phyloP scores from a whole-genome alignment of 1,139 yeast genomes.

The Trichomonascaceae sp. region DNA sequence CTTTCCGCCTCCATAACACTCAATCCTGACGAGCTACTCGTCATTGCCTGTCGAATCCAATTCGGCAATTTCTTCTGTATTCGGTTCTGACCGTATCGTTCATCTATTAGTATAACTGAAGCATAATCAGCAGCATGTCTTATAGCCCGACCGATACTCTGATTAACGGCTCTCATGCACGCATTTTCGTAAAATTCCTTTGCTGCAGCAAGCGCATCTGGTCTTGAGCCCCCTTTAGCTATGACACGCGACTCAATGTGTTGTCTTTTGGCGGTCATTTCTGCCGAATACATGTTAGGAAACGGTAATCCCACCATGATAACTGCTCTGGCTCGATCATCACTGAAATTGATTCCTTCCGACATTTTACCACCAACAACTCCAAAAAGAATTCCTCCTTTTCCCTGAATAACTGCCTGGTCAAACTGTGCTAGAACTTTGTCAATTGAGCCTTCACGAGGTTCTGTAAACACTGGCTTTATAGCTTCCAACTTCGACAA shows the following conservation, averaged over 20 bases:
- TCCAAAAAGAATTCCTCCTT: conserved; percentile 68
- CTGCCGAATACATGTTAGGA: conserved; percentile 82
- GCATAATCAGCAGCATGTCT: conserved; percentile 81
- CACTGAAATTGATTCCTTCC: conserved; percentile 90
- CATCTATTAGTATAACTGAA: conserved; percentile 63
- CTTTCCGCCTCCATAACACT: not conserved
- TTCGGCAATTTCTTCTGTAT: conserved; percentile 62
- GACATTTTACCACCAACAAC: conserved; percentile 94
- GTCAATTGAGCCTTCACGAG: conserved; percentile 41
- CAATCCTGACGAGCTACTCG: not conserved
- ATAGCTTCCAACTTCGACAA: conserved; percentile 19
- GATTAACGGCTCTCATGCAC: conserved; percentile 90
- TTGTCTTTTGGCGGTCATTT: conserved; percentile 64
- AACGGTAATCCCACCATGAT: conserved; percentile 86
- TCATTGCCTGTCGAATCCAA: conserved; percentile 49
- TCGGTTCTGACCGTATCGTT: conserved; percentile 44
- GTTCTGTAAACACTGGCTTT: conserved; percentile 50
- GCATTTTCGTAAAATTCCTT: conserved; percentile 71
- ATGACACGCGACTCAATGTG: conserved; percentile 47
- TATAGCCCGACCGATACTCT: conserved; percentile 88
- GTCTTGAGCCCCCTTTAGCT: conserved; percentile 38
- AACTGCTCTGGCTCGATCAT: conserved; percentile 79
- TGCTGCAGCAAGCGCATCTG: conserved; percentile 43
- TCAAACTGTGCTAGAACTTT: conserved; percentile 48
- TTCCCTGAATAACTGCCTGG: conserved; percentile 20